Conservation (phyloP, 768 basidiomycete species). For the Phylloporus scabripes region DNA sequence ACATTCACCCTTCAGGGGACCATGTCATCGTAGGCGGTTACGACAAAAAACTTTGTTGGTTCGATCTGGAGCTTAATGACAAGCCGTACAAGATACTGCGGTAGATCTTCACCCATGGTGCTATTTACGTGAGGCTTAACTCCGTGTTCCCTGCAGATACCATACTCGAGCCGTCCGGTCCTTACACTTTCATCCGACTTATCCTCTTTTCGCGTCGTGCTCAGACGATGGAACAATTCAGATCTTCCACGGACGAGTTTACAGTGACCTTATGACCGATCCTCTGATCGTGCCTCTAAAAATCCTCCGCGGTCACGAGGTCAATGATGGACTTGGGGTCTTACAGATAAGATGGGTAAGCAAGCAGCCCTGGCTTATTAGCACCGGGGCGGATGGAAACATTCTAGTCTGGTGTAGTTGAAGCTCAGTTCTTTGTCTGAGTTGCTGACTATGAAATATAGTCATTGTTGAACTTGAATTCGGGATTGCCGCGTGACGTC, state of each 20-base stretch:
- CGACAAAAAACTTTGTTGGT: slow-evolving; percentile 97
- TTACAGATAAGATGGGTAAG: slow-evolving; percentile 86
- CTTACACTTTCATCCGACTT: slow-evolving; percentile 87
- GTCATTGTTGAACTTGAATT: slow-evolving; percentile 23
- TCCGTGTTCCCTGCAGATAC: slow-evolving; percentile 49
- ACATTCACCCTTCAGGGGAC: slow-evolving; percentile 92
- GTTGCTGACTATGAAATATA: slow-evolving; percentile 21
- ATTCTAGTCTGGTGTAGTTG: slow-evolving; percentile 85
- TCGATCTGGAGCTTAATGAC: slow-evolving; percentile 92
- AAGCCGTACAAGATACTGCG: slow-evolving; percentile 96
- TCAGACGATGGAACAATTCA: slow-evolving; percentile 98
- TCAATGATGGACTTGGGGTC: slow-evolving; percentile 85
- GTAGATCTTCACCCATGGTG: slow-evolving; percentile 34
- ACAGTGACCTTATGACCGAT: slow-evolving; percentile 93
- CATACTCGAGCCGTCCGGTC: slow-evolving; percentile 92
- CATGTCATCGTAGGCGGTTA: slow-evolving; percentile 97
- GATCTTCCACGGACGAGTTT: slow-evolving; percentile 93
- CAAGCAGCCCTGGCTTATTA: slow-evolving; percentile 88
- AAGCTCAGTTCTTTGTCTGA: slow-evolving; percentile 29
- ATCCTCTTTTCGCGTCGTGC: slow-evolving; percentile 93
- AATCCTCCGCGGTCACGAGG: slow-evolving; percentile 86
- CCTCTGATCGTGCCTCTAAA: slow-evolving; percentile 97
- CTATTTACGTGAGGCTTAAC: slow-evolving; percentile 9
- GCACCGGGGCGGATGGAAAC: slow-evolving; percentile 88
- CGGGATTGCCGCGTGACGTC: slow-evolving; percentile 13